Percentiles rank a stretch among this genome's conserved stretches.
These are phyloP conservation scores for Aspergillus sp. DNA, from an alignment of 2,329 filamentous ascomycete genomes.

Conservation along the genomic window DNA sequence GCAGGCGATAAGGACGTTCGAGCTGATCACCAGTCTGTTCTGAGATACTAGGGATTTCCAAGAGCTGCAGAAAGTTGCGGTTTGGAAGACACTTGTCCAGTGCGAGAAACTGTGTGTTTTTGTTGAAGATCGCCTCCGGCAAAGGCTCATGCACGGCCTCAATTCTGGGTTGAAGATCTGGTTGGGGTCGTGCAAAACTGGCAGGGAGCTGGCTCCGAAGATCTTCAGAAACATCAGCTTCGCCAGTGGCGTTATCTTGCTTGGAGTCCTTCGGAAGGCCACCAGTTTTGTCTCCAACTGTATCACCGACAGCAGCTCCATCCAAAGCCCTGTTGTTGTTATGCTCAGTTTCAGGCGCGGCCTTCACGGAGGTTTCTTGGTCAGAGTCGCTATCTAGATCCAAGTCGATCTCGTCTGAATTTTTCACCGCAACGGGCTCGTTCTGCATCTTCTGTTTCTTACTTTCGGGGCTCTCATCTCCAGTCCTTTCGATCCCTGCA, in stretches of 20 bases:
- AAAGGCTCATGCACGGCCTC: constrained; percentile 57
- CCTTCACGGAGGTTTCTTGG: constrained; percentile 8
- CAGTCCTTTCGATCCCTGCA: constrained; percentile 12
- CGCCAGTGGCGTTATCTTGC: constrained; percentile 1
- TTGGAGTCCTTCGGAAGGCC: not conserved
- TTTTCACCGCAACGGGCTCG: constrained; percentile 34
- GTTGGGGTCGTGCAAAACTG: constrained; percentile 56
- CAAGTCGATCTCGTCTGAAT: constrained; percentile 46
- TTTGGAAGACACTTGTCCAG: constrained; percentile 85
- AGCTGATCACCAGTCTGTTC: constrained; percentile 12
- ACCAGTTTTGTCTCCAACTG: no score
- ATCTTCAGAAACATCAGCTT: constrained; percentile 52
- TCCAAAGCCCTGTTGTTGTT: not conserved
- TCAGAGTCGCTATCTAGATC: constrained; percentile 22
- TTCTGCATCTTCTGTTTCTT: constrained; percentile 19
- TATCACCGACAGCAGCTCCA: not conserved
- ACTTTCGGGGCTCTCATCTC: constrained; percentile 5
- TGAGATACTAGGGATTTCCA: constrained; percentile 55
- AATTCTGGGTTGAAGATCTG: constrained; percentile 11
- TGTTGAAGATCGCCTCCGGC: constrained; percentile 71
- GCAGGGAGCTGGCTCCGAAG: constrained; percentile 71
- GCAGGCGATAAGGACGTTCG: constrained; percentile 54
- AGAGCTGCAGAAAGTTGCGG: constrained; percentile 76
- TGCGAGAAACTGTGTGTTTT: constrained; percentile 75
- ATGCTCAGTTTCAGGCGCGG: constrained; percentile 3